phyloP scores from a whole-genome alignment of 2,329 filamentous ascomycete species.

The Paecilomyces sp. region DNA sequence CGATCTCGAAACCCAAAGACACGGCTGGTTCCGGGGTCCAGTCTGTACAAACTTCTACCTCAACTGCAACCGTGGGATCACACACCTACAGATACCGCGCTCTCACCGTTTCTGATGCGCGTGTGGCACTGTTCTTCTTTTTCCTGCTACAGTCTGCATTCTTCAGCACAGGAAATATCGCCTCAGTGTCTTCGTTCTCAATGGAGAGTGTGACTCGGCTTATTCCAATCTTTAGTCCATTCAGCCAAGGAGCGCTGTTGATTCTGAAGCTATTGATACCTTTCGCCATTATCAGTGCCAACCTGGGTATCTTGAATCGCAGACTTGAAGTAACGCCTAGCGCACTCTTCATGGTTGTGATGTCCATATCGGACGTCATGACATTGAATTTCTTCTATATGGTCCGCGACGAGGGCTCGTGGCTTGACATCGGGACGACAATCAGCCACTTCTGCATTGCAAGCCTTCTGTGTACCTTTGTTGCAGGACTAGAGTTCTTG shows the following conservation, averaged over 20 bases:
- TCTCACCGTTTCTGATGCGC: constrained; percentile 72
- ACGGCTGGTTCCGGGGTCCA: neutral
- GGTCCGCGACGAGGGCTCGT: constrained; percentile 91
- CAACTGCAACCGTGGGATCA: constrained; percentile 25
- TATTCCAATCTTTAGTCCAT: constrained; percentile 87
- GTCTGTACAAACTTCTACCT: constrained; percentile 14
- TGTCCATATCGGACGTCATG: constrained; percentile 83
- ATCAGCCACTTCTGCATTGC: constrained; percentile 96
- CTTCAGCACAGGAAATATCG: constrained; percentile 94
- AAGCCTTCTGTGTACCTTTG: constrained; percentile 81
- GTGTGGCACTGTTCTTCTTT: constrained; percentile 90
- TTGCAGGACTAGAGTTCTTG: constrained; percentile 76
- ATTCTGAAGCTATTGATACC: constrained; percentile 87
- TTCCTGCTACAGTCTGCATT: constrained; percentile 91
- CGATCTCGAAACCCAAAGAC: neutral
- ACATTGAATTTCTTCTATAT: constrained; percentile 98
- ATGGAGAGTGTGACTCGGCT: constrained; percentile 83
- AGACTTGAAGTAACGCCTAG: constrained; percentile 76
- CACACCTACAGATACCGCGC: constrained; percentile 49
- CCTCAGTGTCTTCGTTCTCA: constrained; percentile 87
- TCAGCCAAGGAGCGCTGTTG: constrained; percentile 80
- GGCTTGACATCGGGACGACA: constrained; percentile 94
- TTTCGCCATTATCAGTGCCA: constrained; percentile 86
- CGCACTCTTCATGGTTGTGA: constrained; percentile 88
- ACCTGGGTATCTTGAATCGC: constrained; percentile 86